These are phyloP conservation scores for Austroboletus eburneus DNA, from an alignment of 768 basidiomycete species.

Conservation along the genomic window DNA sequence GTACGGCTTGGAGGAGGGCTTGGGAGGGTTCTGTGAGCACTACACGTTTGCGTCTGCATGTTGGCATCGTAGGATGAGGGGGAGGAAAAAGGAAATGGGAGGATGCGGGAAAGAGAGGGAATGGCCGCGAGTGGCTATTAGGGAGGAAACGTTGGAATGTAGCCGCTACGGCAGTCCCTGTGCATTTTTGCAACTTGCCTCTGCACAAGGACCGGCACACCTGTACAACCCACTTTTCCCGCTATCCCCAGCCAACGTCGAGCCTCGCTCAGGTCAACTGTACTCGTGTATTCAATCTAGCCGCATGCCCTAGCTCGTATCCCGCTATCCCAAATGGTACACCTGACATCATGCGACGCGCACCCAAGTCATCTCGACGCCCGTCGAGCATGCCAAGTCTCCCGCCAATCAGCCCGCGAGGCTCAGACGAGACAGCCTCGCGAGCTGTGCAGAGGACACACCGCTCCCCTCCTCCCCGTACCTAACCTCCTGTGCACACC, in stretches of 20 bases:
- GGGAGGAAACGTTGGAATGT: conserved; percentile 50
- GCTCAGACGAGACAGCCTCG: conserved; percentile 1
- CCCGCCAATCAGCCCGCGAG: conserved; percentile 1
- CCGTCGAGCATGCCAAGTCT: conserved; percentile 2
- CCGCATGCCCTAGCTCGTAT: background rate
- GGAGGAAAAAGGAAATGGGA: conserved; percentile 43
- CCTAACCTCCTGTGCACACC: conserved; percentile 5
- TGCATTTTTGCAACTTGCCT: conserved; percentile 26
- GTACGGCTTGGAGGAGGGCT: conserved; percentile 59
- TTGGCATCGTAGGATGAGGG: conserved; percentile 61
- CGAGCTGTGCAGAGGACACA: conserved; percentile 1
- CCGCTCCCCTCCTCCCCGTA: conserved; percentile 3
- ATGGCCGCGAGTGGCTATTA: conserved; percentile 51
- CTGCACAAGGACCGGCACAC: conserved; percentile 24
- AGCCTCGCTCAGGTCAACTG: too few species aligned
- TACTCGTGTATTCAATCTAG: conserved; percentile 4
- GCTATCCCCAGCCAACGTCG: conserved; percentile 1
- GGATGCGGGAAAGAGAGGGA: conserved; percentile 59
- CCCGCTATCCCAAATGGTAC: background rate
- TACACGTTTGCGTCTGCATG: conserved; percentile 86
- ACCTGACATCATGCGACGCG: conserved; percentile 11
- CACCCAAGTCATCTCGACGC: background rate
- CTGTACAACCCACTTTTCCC: conserved; percentile 10
- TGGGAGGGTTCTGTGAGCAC: conserved; percentile 80
- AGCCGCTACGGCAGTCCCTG: conserved; percentile 31